Conservation (phyloP, 208 protist genomes). For the Trypanosoma brucei region DNA sequence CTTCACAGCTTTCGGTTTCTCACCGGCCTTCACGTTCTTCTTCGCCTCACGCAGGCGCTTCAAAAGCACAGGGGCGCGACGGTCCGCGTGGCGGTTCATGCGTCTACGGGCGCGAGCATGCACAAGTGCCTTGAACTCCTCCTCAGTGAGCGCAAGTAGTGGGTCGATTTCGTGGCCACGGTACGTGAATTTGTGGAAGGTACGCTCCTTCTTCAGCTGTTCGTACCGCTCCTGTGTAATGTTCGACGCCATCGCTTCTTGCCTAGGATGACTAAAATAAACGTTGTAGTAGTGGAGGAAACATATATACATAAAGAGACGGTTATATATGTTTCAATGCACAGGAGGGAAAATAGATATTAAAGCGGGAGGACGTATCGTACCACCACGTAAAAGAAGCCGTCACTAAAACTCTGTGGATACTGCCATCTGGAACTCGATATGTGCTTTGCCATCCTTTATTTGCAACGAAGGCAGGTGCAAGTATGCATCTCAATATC, state of each 20-base stretch:
- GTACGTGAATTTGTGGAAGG: conserved; percentile 98
- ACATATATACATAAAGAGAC: too few relatives aligned
- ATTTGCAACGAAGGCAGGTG: too few relatives aligned
- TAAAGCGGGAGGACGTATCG: too few relatives aligned
- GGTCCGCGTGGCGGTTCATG: conserved; percentile 91
- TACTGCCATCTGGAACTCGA: too few relatives aligned
- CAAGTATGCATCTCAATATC: too few relatives aligned
- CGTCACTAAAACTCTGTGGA: too few relatives aligned
- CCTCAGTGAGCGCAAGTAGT: conserved; percentile 91
- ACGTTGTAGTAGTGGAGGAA: not conserved
- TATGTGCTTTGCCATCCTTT: too few relatives aligned
- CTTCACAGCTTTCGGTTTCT: conserved; percentile 98
- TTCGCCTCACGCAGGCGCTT: conserved; percentile 97
- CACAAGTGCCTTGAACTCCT: conserved; percentile 94
- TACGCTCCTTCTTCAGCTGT: conserved; percentile 95
- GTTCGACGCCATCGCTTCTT: conserved; percentile 56
- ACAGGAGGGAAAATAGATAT: too few relatives aligned
- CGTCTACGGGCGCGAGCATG: conserved; percentile 92
- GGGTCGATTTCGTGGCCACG: conserved; percentile 94
- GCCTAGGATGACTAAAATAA: conserved; percentile 12
- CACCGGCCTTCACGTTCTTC: conserved; percentile 91
- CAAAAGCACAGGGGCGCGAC: conserved; percentile 92
- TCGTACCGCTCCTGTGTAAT: conserved; percentile 86
- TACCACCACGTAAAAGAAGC: too few relatives aligned
- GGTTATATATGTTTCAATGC: too few relatives aligned